Evolutionary conservation across 345 rosid genomes (phyloP).

Genomic region (Turritis glabra): DNA sequence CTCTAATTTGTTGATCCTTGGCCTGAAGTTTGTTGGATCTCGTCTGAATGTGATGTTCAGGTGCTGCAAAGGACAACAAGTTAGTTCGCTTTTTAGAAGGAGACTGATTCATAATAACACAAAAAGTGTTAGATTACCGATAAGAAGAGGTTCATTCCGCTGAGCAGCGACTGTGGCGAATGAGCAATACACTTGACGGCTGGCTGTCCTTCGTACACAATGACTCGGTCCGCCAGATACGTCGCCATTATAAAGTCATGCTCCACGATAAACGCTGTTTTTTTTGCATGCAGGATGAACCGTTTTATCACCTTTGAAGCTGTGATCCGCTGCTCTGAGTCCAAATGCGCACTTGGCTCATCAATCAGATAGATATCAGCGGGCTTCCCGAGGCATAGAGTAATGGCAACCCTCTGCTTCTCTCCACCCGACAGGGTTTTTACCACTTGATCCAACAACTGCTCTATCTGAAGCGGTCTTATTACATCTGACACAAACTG

Average conservation of each 20-base stretch:
- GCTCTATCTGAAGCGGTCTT: conserved; percentile 91
- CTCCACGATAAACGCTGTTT: conserved; percentile 86
- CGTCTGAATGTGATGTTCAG: conserved; percentile 83
- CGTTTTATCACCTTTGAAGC: conserved; percentile 93
- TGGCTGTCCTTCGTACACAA: conserved; percentile 81
- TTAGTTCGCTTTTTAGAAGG: background rate
- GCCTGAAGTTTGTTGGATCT: conserved; percentile 83
- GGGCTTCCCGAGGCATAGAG: conserved; percentile 93
- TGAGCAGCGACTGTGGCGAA: conserved; percentile 80
- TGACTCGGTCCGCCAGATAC: conserved; percentile 83
- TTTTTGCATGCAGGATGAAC: conserved; percentile 88
- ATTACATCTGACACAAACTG: conserved; percentile 88
- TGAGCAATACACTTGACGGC: conserved; percentile 73
- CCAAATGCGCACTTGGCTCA: conserved; percentile 92
- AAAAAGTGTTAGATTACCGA: conserved; percentile 46
- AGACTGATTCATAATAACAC: background rate
- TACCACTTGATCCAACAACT: conserved; percentile 70
- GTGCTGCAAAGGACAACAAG: conserved; percentile 52
- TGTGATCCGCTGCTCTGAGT: conserved; percentile 87
- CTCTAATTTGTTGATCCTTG: conserved; percentile 84
- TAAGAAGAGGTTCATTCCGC: conserved; percentile 90
- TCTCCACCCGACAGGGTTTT: conserved; percentile 92
- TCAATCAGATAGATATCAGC: conserved; percentile 90
- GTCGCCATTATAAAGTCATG: conserved; percentile 95
- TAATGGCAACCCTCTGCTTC: conserved; percentile 82